Percentiles rank a stretch among this genome's conserved stretches.
Evolutionary conservation across 768 basidiomycete genomes (phyloP).

Genomic region (Macrolepiota fuliginosa): DNA sequence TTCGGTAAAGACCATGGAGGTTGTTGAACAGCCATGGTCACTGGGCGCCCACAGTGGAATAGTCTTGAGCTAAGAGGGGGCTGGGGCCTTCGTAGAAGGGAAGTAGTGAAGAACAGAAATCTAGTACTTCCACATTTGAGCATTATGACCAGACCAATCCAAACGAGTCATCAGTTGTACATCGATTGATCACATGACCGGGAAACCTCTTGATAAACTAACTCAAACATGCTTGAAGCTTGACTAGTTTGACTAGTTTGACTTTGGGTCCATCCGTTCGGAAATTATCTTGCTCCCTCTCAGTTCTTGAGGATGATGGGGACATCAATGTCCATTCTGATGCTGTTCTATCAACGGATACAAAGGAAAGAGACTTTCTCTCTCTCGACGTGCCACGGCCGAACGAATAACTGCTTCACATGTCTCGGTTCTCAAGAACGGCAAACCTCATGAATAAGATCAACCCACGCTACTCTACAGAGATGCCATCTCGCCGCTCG

Average conservation of each 20-base stretch:
- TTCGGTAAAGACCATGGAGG: conserved; percentile 55
- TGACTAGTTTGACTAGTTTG: too few species aligned
- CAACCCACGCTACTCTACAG: background rate
- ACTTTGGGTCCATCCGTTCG: too few species aligned
- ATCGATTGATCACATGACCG: conserved; percentile 19
- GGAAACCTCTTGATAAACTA: background rate
- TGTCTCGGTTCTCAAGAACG: too few species aligned
- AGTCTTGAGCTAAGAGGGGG: conserved; percentile 4
- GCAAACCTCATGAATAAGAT: too few species aligned
- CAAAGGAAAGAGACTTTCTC: background rate
- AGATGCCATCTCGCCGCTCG: background rate
- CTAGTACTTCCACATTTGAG: conserved; percentile 14
- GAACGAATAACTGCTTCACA: too few species aligned
- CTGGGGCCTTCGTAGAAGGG: background rate
- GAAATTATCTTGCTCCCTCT: too few species aligned
- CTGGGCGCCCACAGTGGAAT: background rate
- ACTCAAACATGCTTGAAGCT: background rate
- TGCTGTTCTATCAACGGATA: conserved; percentile 14
- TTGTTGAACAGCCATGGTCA: conserved; percentile 56
- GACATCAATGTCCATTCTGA: background rate
- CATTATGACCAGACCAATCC: background rate
- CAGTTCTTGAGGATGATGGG: background rate
- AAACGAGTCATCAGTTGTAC: conserved; percentile 16
- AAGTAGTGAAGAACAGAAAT: conserved; percentile 10
- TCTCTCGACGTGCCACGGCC: background rate